Evolutionary conservation across 139 green algal species (phyloP).

Genomic region (Closterium sp.): DNA sequence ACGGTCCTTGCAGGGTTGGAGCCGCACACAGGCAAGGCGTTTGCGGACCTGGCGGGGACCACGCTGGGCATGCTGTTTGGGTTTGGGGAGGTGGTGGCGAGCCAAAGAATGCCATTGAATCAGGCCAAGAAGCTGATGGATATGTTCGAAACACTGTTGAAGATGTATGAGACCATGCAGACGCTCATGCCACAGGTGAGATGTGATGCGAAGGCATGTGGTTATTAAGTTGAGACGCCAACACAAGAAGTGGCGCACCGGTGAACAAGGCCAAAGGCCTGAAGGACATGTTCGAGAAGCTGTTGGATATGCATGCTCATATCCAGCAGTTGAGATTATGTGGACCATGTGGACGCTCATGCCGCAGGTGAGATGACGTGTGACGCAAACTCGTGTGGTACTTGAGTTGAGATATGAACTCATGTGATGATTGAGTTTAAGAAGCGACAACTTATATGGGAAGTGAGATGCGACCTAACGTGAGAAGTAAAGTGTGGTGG

Average conservation of each 20-base stretch:
- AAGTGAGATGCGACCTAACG: too few relatives aligned
- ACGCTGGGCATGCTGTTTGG: slow-evolving; percentile 26
- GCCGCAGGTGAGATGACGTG: too few relatives aligned
- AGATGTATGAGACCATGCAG: slow-evolving; percentile 41
- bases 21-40: neutral
- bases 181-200: slow-evolving; percentile 22
- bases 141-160: slow-evolving; percentile 28
- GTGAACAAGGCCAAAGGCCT: neutral
- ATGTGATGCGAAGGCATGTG: neutral
- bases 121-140: too few relatives aligned
- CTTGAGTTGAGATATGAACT: too few relatives aligned
- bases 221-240: neutral
- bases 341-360: too few relatives aligned
- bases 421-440: too few relatives aligned
- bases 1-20: slow-evolving; percentile 10
- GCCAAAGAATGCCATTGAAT: too few relatives aligned
- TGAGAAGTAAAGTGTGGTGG: too few relatives aligned
- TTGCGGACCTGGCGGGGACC: slow-evolving; percentile 4
- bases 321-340: neutral
- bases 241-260: slow-evolving; percentile 3
- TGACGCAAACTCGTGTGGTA: too few relatives aligned
- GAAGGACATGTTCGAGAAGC: slow-evolving; percentile 42
- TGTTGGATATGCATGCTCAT: slow-evolving; percentile 34
- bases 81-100: neutral
- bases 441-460: too few relatives aligned